phyloP scores from a whole-genome alignment of 106 monocot genomes.

The Acanthochlamys bracteata region DNA sequence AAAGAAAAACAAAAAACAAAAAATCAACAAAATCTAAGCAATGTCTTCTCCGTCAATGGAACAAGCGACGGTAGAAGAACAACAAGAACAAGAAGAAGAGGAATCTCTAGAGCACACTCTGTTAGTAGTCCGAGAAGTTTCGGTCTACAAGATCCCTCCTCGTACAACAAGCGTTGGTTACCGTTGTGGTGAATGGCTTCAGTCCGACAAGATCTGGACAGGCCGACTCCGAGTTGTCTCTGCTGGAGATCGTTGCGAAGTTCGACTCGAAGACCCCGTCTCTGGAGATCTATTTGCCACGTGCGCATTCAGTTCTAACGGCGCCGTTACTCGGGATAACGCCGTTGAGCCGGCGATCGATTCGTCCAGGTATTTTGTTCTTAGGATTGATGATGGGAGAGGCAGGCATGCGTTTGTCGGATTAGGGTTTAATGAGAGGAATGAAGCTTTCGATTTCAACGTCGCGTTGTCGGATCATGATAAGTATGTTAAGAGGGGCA shows the following conservation, averaged over 20 bases:
- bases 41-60: no score
- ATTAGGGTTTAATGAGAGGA: slow-evolving; percentile 76
- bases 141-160: slow-evolving; percentile 96
- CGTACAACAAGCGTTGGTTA: slow-evolving; percentile 80
- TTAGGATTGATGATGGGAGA: slow-evolving; percentile 81
- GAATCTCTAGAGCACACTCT: slow-evolving; percentile 90
- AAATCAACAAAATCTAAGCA: no score
- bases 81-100: background rate
- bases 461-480: slow-evolving; percentile 95
- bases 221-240: slow-evolving; percentile 97
- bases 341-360: slow-evolving; percentile 89
- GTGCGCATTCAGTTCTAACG: slow-evolving; percentile 37
- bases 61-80: no score
- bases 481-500: slow-evolving; percentile 79
- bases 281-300: slow-evolving; percentile 95
- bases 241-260: slow-evolving; percentile 66
- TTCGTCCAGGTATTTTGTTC: slow-evolving; percentile 88
- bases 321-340: slow-evolving; percentile 58
- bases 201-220: slow-evolving; percentile 96
- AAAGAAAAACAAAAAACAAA: no score
- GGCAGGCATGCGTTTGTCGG: slow-evolving; percentile 95
- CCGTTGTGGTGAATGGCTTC: slow-evolving; percentile 98
- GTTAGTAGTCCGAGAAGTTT: slow-evolving; percentile 88
- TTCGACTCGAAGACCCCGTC: slow-evolving; percentile 88
- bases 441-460: slow-evolving; percentile 97